Base-by-base conservation (phyloP, 805 yeast genomes). In the Hanseniaspora valbyensis region DNA sequence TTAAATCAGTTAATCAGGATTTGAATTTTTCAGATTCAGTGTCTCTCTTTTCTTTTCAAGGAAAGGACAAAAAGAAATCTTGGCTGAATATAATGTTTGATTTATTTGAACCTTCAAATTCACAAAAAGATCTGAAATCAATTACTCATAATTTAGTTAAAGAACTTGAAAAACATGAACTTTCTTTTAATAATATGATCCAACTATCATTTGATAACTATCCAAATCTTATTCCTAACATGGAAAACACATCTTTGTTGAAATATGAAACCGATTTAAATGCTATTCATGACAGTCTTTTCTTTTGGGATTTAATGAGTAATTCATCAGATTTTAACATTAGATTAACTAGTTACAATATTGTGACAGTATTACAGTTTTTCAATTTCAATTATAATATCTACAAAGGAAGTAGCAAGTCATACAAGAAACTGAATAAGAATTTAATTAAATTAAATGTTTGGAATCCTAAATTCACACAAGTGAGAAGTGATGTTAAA, bases 41-140 rank as follows among this genome's bases (percentile, higher is more conserved):
- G n/a, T n/a, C n/a, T n/a, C n/a, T n/a, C n/a, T n/a, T n/a, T n/a
- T n/a, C n/a, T 12, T 25, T 40, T 8, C 10, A 18, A 10, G 55
- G 69, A 32, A 38, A 53, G 53, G 49, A 55, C 61, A 12, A 60
- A 59, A 52, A 44, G 24, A 33, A 45, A 22, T 26, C 52, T 24
- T 42, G 56, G 53, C 18, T 52, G 37, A 38, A 33, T 13, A 18
- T 45, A 10, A n/a, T 45, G 21, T 12, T 28, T 4, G 42, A 45
- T 3, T 38, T 45, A 16, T 45, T 45, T 39, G 50, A 45, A 21
- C 42, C 49, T 10, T 22, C 30, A 28, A 37, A 44, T 29, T 30
- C 49, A 16, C 36, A 37, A 25, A 44, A 37, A 29, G 42, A 36
- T n/a, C 13, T 44, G 10, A n/a, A 24, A 12, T 13, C 22, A 2